A percentile compares a stretch with the other conserved stretches of the same genome.
These are phyloP conservation scores for Penicillium paneum DNA, from an alignment of 2,329 filamentous ascomycete genomes.

Conservation along the genomic window DNA sequence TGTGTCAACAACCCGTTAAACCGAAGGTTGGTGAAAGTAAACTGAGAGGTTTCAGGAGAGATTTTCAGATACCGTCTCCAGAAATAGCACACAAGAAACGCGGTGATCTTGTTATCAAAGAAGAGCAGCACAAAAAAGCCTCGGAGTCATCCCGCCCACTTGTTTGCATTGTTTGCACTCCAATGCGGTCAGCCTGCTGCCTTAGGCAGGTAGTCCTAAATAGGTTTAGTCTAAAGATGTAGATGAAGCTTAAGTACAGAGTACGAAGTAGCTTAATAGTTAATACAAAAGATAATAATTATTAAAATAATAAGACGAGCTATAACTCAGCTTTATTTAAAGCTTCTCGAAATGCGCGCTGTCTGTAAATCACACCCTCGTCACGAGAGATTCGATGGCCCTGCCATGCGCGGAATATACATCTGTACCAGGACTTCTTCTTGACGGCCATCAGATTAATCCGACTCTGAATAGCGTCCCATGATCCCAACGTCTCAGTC, in stretches of 20 bases:
- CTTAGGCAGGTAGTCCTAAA: background rate
- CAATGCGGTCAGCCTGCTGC: background rate
- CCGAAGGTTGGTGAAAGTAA: background rate
- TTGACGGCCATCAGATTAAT: no score
- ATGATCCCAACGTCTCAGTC: no score
- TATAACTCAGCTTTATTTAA: no score
- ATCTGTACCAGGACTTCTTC: no score
- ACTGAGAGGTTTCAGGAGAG: background rate
- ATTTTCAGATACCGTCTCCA: background rate
- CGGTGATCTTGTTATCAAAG: constrained; percentile 13
- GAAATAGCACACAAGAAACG: constrained; percentile 4
- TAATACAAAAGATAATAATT: no score
- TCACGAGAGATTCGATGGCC: no score
- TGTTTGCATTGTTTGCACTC: constrained; percentile 22
- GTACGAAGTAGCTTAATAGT: no score
- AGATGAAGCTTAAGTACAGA: background rate
- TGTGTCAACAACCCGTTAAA: background rate
- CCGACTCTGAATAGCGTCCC: no score
- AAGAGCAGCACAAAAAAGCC: constrained; percentile 32
- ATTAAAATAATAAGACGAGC: no score
- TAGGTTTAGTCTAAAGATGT: background rate
- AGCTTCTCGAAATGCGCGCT: no score
- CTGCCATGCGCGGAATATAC: no score
- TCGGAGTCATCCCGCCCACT: constrained; percentile 26
- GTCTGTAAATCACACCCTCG: no score